Percentiles rank a stretch among this genome's conserved stretches.
phyloP scores from a whole-genome alignment of 257 asterid species.

The Solanum commersonii region DNA sequence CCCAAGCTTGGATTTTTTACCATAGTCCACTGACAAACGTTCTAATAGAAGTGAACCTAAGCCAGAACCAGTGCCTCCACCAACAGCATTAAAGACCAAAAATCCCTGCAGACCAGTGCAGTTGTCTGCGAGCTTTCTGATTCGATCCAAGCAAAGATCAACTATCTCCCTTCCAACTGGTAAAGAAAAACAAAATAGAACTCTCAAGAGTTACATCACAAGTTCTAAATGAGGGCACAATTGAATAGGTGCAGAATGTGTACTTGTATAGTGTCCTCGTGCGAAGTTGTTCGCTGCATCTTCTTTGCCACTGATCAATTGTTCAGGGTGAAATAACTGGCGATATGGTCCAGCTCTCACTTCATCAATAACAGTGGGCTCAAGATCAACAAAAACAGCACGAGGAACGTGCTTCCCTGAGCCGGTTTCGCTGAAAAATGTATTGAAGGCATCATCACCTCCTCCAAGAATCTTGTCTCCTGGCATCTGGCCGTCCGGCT shows the following conservation, averaged over 20 bases:
- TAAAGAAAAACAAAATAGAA: not conserved
- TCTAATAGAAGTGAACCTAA: conserved; percentile 6
- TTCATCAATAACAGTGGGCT: conserved; percentile 8
- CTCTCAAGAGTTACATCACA: not conserved
- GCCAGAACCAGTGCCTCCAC: conserved; percentile 9
- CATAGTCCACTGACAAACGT: conserved; percentile 5
- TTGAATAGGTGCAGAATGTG: not conserved
- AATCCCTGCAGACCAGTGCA: conserved; percentile 8
- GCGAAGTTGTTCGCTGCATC: conserved; percentile 8
- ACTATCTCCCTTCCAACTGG: conserved; percentile 8
- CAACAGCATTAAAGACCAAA: conserved; percentile 4
- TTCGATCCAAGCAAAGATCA: conserved; percentile 7
- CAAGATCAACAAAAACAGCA: conserved; percentile 2
- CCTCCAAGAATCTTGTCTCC: not conserved
- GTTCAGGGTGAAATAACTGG: conserved; percentile 7
- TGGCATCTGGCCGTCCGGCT: conserved; percentile 8
- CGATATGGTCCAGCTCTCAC: conserved; percentile 6
- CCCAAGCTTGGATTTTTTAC: conserved; percentile 9
- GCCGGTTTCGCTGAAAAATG: conserved; percentile 3
- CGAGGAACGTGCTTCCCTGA: conserved; percentile 9
- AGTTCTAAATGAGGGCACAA: not conserved
- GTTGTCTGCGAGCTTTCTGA: conserved; percentile 1
- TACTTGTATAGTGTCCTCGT: conserved; percentile 7
- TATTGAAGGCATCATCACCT: conserved; percentile 7
- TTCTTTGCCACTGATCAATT: conserved; percentile 9